phyloP scores from a whole-genome alignment of 169 alveolate genomes.

The Plasmodium adleri region DNA sequence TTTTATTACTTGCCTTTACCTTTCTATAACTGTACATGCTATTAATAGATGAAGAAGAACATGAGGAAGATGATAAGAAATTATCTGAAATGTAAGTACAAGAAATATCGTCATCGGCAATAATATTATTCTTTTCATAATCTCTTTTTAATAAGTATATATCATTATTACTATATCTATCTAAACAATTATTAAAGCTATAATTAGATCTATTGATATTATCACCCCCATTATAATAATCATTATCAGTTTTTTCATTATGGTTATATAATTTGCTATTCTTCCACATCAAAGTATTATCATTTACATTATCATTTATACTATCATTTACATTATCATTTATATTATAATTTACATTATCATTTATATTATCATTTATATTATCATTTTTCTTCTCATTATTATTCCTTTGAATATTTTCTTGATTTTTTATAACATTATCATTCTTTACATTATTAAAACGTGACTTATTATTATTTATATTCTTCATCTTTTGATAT shows the following conservation, averaged over 20 bases:
- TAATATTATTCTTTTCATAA: neutral
- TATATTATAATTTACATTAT: too few species aligned
- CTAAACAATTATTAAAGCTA: too few species aligned
- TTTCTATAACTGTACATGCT: slow-evolving; percentile 42
- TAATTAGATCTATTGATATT: too few species aligned
- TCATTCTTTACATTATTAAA: neutral
- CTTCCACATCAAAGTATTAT: too few species aligned
- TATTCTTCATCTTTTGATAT: neutral
- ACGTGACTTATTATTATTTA: neutral
- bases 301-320: neutral
- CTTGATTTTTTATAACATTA: neutral
- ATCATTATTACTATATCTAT: neutral
- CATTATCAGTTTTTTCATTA: neutral
- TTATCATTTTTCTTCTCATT: slow-evolving; percentile 16
- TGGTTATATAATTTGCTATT: too few species aligned
- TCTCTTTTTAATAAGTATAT: neutral
- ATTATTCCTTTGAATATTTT: neutral
- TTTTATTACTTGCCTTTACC: neutral
- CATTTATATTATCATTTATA: neutral
- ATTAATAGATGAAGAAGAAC: slow-evolving; percentile 18
- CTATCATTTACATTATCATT: neutral
- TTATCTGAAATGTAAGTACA: slow-evolving; percentile 6
- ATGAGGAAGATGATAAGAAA: neutral
- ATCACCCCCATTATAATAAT: neutral
- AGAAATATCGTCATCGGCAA: neutral